Percentiles rank a stretch among this genome's conserved stretches.
Evolutionary conservation across 177 flowering plant species (phyloP).

Genomic region (Vitis hybrid): DNA sequence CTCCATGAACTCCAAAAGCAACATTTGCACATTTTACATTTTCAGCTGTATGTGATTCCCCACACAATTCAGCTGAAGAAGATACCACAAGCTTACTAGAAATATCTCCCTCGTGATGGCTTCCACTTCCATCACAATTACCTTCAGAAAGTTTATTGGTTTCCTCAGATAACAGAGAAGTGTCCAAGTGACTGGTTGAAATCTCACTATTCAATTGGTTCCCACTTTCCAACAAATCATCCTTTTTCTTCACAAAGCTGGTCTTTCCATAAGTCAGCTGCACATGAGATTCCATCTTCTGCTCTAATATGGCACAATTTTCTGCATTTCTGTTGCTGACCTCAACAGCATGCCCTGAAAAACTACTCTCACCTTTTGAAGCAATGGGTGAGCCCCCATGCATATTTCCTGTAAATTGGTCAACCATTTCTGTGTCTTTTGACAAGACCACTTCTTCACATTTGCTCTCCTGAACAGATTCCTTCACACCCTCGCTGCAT

Average conservation of each 20-base stretch:
- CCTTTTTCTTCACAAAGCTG: constrained; percentile 5
- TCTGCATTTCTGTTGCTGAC: constrained; percentile 6
- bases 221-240: constrained; percentile 10
- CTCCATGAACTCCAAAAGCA: constrained; percentile 13
- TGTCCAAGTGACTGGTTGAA: constrained; percentile 15
- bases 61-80: constrained; percentile 21
- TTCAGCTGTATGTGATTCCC: constrained; percentile 15
- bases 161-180: constrained; percentile 10
- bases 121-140: constrained; percentile 11
- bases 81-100: constrained; percentile 11
- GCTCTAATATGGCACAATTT: constrained; percentile 9
- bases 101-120: constrained; percentile 7
- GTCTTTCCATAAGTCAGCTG: constrained; percentile 10
- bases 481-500: constrained; percentile 11
- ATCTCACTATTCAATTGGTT: constrained; percentile 12
- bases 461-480: constrained; percentile 12
- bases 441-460: constrained; percentile 16
- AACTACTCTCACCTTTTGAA: constrained; percentile 12
- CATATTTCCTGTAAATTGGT: constrained; percentile 9
- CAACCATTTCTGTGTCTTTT: constrained; percentile 10
- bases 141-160: constrained; percentile 13
- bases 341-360: constrained; percentile 17
- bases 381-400: constrained; percentile 12
- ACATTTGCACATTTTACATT: constrained; percentile 12
- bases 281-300: constrained; percentile 13